These are phyloP conservation scores for Urtica urens DNA, from an alignment of 306 rosid genomes.

Conservation along the genomic window DNA sequence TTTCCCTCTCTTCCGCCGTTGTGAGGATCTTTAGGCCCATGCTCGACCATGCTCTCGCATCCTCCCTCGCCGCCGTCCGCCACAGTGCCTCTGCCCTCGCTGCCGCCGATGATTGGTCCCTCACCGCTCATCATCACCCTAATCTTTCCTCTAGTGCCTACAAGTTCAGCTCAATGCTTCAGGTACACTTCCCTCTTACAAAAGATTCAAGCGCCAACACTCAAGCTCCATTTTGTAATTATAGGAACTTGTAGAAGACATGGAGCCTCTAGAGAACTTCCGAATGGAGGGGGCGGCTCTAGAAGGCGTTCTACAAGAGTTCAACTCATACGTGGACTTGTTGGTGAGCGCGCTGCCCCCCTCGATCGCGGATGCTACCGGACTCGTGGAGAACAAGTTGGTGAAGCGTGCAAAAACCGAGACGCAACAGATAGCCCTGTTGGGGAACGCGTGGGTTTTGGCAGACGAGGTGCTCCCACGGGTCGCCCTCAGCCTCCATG, in stretches of 20 bases:
- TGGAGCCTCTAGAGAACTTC: conserved; percentile 58
- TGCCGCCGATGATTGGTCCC: conserved; percentile 70
- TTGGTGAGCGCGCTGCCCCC: conserved; percentile 67
- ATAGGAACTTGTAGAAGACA: conserved; percentile 73
- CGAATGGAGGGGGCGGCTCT: conserved; percentile 53
- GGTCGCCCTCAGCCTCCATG: conserved; percentile 52
- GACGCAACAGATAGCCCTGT: conserved; percentile 62
- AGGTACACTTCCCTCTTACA: conserved; percentile 31
- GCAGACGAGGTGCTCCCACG: conserved; percentile 83
- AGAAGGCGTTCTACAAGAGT: conserved; percentile 63
- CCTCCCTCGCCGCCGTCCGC: conserved; percentile 65
- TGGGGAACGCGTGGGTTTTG: conserved; percentile 63
- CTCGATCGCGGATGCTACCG: conserved; percentile 49
- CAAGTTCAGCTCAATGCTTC: conserved; percentile 68
- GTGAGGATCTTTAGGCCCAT: conserved; percentile 53
- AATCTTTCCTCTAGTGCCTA: conserved; percentile 80
- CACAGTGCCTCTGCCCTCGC: conserved; percentile 68
- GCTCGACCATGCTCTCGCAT: conserved; percentile 42
- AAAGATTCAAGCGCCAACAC: too few species aligned
- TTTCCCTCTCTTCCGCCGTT: conserved; percentile 72
- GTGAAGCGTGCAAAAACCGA: conserved; percentile 80
- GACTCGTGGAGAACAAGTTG: conserved; percentile 46
- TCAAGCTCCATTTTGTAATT: conserved; percentile 1
- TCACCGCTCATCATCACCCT: conserved; percentile 43
- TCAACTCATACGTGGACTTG: conserved; percentile 53